These are phyloP conservation scores for Dipteronia dyeriana DNA, from an alignment of 345 rosid genomes.

Conservation along the genomic window DNA sequence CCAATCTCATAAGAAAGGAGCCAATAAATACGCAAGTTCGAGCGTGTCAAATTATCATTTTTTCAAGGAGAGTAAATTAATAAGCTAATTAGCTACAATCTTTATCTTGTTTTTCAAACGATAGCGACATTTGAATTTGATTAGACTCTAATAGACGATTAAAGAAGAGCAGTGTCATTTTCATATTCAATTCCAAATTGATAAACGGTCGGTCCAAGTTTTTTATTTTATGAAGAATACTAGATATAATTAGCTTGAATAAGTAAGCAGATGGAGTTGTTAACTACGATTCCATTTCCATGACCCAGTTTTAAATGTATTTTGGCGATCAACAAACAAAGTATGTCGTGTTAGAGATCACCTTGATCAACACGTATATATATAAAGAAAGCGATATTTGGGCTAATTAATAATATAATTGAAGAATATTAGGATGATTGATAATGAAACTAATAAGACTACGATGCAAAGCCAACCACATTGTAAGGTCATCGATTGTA, in stretches of 20 bases:
- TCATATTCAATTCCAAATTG: constrained; percentile 1
- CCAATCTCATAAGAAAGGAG: too few species aligned
- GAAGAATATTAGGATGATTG: background rate
- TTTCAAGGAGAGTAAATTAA: background rate
- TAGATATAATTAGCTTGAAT: constrained; percentile 1
- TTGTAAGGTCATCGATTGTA: background rate
- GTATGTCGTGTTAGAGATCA: background rate
- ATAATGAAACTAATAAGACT: constrained; percentile 10
- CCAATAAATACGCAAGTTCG: too few species aligned
- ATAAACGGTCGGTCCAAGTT: background rate
- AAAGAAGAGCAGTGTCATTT: background rate
- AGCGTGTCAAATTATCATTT: background rate
- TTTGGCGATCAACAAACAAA: constrained; percentile 2
- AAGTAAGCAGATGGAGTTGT: constrained; percentile 2
- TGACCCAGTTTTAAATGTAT: background rate
- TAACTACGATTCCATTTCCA: background rate
- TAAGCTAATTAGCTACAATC: background rate
- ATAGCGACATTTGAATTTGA: background rate
- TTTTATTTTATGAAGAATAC: background rate
- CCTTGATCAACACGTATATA: background rate
- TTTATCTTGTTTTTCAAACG: background rate
- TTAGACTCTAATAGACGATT: background rate
- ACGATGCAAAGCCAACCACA: constrained; percentile 35
- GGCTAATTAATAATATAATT: background rate
- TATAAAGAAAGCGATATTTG: constrained; percentile 24